Evolutionary conservation across 192 early-diverging fungal genomes (phyloP), one percentile per base, ranked within the genome.

Genomic region (Diversispora epigaea): DNA sequence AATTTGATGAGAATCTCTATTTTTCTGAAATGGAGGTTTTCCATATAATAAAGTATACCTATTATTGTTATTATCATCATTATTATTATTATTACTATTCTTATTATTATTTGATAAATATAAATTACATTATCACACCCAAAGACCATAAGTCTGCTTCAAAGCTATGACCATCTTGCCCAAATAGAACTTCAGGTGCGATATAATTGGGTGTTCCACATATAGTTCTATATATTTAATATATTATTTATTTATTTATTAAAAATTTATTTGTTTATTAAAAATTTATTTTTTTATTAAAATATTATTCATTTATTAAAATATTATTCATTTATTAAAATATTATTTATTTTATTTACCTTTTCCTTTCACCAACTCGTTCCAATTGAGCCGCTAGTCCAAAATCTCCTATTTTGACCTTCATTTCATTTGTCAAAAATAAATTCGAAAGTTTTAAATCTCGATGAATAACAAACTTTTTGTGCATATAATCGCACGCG

Each of bases 161-260:
- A 76, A 89, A 95, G 63, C 93, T 93, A 79, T 99, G 96, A 8
- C 96, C 95, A 1, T 88, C 82, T 41, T 83, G 81, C 69, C 90
- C 91, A 77, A 92, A 92, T 32, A 98, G 82, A 25, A 99, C 90
- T 78, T 99, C 97, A 0, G 97, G 97, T 2, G 97, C 97, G 76
- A 99, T 91, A 77, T 98, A 99, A 72, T 97, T 97, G 3, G 96
- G 97, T 8, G 97, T 99, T 12, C 97, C 97, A 70, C 96, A 91
- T 75, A 98, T 94, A 3, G 96, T 95, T 74, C 92, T 94, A 73
- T 9, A 32, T 64, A 25, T 25, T 15, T 3, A 65, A 12, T 43
- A 44, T 14, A 46, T 6, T 32, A 12, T 22, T 22, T 5, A 11
- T 7, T 22, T 0, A 8, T 49, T 32, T 12, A 14, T 50, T 43